phyloP scores from a whole-genome alignment of 768 basidiomycete species.

The Xerocomellus dryophilus region DNA sequence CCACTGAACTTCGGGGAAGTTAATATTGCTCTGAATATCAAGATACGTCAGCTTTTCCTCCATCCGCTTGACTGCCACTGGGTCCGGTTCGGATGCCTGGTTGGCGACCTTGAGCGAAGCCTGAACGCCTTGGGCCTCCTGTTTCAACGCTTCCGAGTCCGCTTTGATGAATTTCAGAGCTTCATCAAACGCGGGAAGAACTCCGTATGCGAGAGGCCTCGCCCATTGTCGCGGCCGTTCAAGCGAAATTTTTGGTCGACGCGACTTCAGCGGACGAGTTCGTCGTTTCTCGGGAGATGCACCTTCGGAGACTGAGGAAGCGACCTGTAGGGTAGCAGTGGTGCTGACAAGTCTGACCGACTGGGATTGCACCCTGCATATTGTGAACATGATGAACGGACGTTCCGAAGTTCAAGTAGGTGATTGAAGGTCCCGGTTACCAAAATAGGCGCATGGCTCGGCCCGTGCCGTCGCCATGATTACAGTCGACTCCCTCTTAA shows the following conservation, averaged over 20 bases:
- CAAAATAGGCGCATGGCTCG: too few species aligned
- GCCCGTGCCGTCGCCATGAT: too few species aligned
- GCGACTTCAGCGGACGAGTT: constrained; percentile 25
- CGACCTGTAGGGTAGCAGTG: constrained; percentile 1
- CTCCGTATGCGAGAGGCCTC: constrained; percentile 55
- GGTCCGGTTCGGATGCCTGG: constrained; percentile 30
- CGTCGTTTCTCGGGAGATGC: constrained; percentile 3
- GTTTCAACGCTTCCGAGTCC: constrained; percentile 54
- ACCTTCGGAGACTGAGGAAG: constrained; percentile 10
- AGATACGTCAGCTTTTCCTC: constrained; percentile 54
- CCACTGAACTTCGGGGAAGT: constrained; percentile 83
- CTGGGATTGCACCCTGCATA: constrained; percentile 10
- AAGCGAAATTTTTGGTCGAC: constrained; percentile 52
- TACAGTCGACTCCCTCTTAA: too few species aligned
- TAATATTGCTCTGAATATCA: constrained; percentile 77
- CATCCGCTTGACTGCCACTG: constrained; percentile 41
- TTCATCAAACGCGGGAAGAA: constrained; percentile 80
- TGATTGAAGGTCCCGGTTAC: too few species aligned
- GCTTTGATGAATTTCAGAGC: constrained; percentile 67
- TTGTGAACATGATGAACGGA: constrained; percentile 17
- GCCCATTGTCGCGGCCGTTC: constrained; percentile 61
- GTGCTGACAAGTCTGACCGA: constrained; percentile 8
- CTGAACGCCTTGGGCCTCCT: constrained; percentile 21
- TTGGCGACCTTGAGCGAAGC: constrained; percentile 18
- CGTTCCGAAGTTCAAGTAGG: not conserved